These are phyloP conservation scores for Aeschynomene evenia DNA, from an alignment of 306 rosid species.

Conservation along the genomic window DNA sequence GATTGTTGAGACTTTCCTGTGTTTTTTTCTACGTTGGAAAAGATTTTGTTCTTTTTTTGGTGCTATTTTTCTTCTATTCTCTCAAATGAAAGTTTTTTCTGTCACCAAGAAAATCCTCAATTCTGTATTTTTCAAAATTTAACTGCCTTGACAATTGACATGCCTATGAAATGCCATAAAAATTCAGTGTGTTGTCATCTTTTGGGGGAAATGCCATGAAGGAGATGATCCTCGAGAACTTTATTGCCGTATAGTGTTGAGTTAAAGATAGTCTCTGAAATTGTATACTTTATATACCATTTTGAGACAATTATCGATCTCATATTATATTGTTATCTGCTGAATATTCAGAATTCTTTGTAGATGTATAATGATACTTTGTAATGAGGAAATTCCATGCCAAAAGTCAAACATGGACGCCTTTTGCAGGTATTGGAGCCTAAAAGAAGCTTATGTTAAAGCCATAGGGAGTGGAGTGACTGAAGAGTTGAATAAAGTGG, in stretches of 20 bases:
- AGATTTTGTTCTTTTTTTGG: neutral
- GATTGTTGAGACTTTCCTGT: neutral
- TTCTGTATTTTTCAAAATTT: neutral
- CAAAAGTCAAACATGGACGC: constrained; percentile 10
- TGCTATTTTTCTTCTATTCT: neutral
- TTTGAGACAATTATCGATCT: neutral
- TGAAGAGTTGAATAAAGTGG: constrained; percentile 58
- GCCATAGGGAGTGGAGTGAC: constrained; percentile 79
- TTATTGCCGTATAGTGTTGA: neutral
- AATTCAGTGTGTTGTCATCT: neutral
- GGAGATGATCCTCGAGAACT: neutral
- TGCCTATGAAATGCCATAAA: constrained; percentile 1
- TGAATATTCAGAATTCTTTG: neutral
- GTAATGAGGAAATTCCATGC: neutral
- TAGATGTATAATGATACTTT: neutral
- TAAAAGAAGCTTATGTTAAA: constrained; percentile 90
- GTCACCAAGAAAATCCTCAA: neutral
- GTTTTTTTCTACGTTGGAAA: neutral
- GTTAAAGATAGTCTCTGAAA: constrained; percentile 9
- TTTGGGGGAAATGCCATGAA: neutral
- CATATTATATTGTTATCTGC: neutral
- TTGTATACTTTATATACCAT: neutral
- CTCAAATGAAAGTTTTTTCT: neutral
- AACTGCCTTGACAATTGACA: neutral
- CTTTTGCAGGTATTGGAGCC: constrained; percentile 77